phyloP scores from a whole-genome alignment of 2,329 filamentous ascomycete genomes.

The Simplicillium sp. region DNA sequence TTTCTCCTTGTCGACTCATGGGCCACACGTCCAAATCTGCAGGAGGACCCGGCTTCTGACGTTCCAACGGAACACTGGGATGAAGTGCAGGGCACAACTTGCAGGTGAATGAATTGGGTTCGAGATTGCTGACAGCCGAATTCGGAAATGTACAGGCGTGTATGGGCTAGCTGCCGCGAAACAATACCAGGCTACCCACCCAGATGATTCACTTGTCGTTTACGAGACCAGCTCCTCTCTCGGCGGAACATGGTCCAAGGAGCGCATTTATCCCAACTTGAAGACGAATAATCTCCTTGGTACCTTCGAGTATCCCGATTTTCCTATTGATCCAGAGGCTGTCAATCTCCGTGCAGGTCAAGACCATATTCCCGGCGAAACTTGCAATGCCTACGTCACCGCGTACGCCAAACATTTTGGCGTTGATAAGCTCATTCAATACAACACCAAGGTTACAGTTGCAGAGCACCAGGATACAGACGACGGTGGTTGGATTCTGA shows the following conservation, averaged over 20 bases:
- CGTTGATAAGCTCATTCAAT: conserved; percentile 28
- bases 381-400: conserved; percentile 37
- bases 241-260: conserved; percentile 62
- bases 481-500: conserved; percentile 33
- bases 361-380: conserved; percentile 35
- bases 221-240: conserved; percentile 47
- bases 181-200: conserved; percentile 50
- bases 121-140: background rate
- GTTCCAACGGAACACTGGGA: no score
- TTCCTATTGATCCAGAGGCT: conserved; percentile 52
- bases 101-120: background rate
- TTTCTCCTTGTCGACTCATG: background rate
- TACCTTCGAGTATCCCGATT: conserved; percentile 65
- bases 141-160: conserved; percentile 24
- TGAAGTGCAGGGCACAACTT: no score
- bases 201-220: conserved; percentile 43
- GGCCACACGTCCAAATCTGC: no score
- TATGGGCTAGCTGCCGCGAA: conserved; percentile 53
- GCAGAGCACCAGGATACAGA: conserved; percentile 28
- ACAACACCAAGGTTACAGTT: conserved; percentile 25
- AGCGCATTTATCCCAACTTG: conserved; percentile 58
- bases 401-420: conserved; percentile 33
- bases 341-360: conserved; percentile 36
- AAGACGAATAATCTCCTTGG: conserved; percentile 68
- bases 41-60: no score